phyloP scores from a whole-genome alignment of 208 protist species.

The Trypanosoma cruzi region DNA sequence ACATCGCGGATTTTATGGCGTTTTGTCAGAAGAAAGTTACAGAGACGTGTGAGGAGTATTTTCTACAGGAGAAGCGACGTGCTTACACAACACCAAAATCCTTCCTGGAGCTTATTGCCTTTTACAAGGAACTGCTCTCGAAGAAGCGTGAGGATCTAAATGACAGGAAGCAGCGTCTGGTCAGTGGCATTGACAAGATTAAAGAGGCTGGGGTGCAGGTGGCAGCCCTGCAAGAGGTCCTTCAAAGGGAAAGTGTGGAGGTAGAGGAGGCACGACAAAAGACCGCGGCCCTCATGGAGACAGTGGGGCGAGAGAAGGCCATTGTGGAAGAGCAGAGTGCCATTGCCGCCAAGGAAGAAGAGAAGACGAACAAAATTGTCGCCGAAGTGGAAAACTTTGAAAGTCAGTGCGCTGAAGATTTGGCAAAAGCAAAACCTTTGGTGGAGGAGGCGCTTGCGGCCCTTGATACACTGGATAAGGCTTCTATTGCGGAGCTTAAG shows the following conservation, averaged over 20 bases:
- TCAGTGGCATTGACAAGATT: constrained; percentile 95
- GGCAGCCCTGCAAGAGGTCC: constrained; percentile 87
- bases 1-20: constrained; percentile 96
- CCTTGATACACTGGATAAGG: constrained; percentile 98
- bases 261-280: constrained; percentile 96
- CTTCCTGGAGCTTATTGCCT: constrained; percentile 98
- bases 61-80: constrained; percentile 94
- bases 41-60: constrained; percentile 94
- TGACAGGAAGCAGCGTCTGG: constrained; percentile 93
- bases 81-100: constrained; percentile 99
- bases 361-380: constrained; percentile 96
- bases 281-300: constrained; percentile 94
- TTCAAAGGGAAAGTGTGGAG: constrained; percentile 92
- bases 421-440: constrained; percentile 94
- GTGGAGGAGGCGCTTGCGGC: constrained; percentile 95
- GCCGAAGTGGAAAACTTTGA: constrained; percentile 91
- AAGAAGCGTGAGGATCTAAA: constrained; percentile 92
- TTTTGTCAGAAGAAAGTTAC: constrained; percentile 95
- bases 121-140: constrained; percentile 96
- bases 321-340: constrained; percentile 96
- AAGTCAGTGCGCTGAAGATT: constrained; percentile 86
- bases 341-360: constrained; percentile 95
- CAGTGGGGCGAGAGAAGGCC: constrained; percentile 95
- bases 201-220: constrained; percentile 93
- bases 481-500: constrained; percentile 97